Percentiles rank a stretch among this genome's conserved stretches.
Conservation (phyloP, 106 monocot species). For the Allium cepa region DNA sequence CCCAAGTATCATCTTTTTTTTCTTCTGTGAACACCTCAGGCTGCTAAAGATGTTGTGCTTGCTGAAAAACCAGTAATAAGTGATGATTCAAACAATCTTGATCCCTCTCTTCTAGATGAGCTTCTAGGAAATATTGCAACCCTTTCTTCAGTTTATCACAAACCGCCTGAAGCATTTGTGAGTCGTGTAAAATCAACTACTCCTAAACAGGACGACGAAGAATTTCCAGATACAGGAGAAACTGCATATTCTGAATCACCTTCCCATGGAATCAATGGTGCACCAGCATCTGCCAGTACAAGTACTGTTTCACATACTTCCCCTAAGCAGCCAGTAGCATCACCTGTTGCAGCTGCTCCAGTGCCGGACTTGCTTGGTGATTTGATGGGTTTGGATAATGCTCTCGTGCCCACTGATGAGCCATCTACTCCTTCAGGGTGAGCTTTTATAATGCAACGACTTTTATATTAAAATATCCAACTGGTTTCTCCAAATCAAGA, state of each 20-base stretch:
- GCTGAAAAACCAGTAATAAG: constrained; percentile 99
- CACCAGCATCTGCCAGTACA: constrained; percentile 33
- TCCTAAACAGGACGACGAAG: constrained; percentile 67
- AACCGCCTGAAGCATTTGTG: constrained; percentile 92
- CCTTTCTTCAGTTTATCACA: constrained; percentile 96
- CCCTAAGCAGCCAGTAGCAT: constrained; percentile 26
- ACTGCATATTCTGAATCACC: constrained; percentile 78
- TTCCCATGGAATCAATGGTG: constrained; percentile 48
- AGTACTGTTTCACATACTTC: constrained; percentile 25
- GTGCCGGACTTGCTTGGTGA: constrained; percentile 94
- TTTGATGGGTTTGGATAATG: constrained; percentile 81
- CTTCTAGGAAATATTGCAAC: constrained; percentile 97
- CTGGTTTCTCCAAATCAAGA: too few relatives aligned
- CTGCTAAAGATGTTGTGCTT: constrained; percentile 97
- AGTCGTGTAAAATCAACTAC: constrained; percentile 66
- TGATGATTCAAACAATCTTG: constrained; percentile 88
- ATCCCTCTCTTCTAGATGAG: constrained; percentile 94
- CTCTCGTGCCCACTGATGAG: constrained; percentile 74
- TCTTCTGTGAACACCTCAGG: constrained; percentile 28
- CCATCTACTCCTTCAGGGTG: constrained; percentile 60
- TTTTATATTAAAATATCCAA: background rate
- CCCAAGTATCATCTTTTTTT: too few relatives aligned
- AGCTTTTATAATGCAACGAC: constrained; percentile 3
- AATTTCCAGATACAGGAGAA: constrained; percentile 59
- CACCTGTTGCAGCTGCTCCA: constrained; percentile 36